These are phyloP conservation scores for Cladosporium cucumerinum DNA, from an alignment of 2,329 filamentous ascomycete species.

Conservation along the genomic window DNA sequence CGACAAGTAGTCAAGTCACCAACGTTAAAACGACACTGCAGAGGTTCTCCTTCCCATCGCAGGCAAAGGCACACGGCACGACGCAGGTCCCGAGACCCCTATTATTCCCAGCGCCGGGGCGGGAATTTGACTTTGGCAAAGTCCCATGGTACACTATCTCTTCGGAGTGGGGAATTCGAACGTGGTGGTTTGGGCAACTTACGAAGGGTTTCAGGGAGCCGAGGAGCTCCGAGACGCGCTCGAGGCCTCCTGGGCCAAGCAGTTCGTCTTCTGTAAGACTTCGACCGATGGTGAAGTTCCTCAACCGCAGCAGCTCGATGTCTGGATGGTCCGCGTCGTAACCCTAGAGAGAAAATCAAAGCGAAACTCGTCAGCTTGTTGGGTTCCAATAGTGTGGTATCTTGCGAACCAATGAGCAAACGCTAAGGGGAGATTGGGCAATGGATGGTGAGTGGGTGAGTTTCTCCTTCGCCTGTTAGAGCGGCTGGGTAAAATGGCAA, in stretches of 20 bases:
- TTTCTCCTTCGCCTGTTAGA: neutral
- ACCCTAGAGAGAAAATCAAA: slow-evolving; percentile 50
- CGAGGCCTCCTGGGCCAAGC: slow-evolving; percentile 58
- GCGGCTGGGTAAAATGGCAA: slow-evolving; percentile 5
- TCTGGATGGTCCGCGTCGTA: slow-evolving; percentile 72
- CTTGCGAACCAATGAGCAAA: neutral
- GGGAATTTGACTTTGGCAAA: slow-evolving; percentile 8
- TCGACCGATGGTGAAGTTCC: slow-evolving; percentile 71
- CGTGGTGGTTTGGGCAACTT: slow-evolving; percentile 47
- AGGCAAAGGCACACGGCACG: neutral
- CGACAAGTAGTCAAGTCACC: neutral
- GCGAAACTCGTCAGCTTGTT: neutral
- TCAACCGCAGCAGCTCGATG: slow-evolving; percentile 75
- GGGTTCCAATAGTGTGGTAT: neutral
- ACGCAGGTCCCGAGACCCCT: neutral
- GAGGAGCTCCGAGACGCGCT: slow-evolving; percentile 63
- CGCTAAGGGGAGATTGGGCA: neutral
- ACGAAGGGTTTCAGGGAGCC: slow-evolving; percentile 74
- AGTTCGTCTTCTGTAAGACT: slow-evolving; percentile 66
- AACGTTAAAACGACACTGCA: neutral
- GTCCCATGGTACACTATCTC: slow-evolving; percentile 1
- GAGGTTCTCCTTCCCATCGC: neutral
- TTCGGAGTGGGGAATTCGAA: neutral
- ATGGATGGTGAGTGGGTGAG: neutral
- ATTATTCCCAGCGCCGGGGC: neutral